Conservation (phyloP, 805 yeast species). For the Metschnikowia matae region DNA sequence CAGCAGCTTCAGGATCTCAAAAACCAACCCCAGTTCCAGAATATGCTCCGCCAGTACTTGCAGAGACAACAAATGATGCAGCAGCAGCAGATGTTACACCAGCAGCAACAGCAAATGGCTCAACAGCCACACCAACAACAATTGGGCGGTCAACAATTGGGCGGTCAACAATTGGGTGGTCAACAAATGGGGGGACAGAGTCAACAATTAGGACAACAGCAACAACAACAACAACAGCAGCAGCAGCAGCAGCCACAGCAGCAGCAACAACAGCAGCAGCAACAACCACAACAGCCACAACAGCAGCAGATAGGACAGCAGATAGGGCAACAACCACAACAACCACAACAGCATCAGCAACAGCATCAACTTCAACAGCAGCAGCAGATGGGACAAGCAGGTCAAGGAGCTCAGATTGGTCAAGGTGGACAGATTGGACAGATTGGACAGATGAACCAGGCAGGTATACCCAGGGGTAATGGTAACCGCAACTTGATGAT, state of each 20-base stretch:
- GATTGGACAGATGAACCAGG: not conserved
- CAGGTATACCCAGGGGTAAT: slow-evolving; percentile 1
- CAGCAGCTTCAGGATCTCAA: slow-evolving; percentile 41
- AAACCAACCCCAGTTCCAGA: slow-evolving; percentile 42
- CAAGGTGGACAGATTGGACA: not conserved
- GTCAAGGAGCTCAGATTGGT: not conserved
- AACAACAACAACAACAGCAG: not conserved
- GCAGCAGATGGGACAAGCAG: not conserved
- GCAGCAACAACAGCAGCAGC: not conserved
- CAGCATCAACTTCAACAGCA: not conserved
- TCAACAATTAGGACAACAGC: too few relatives aligned
- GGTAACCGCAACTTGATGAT: slow-evolving; percentile 7
- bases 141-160: not conserved
- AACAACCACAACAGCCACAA: not conserved
- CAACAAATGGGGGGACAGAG: too few relatives aligned
- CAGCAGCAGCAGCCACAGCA: not conserved
- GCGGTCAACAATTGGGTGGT: too few relatives aligned
- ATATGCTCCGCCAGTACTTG: slow-evolving; percentile 36
- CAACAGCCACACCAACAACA: not conserved
- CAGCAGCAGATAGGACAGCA: not conserved
- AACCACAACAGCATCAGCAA: not conserved
- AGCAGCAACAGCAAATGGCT: slow-evolving; percentile 11
- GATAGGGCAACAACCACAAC: not conserved
- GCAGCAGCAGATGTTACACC: slow-evolving; percentile 23
- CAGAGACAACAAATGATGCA: slow-evolving; percentile 39